These are phyloP conservation scores for Geranomyces michiganensis DNA, from an alignment of 192 early-diverging fungal species.

Conservation along the genomic window DNA sequence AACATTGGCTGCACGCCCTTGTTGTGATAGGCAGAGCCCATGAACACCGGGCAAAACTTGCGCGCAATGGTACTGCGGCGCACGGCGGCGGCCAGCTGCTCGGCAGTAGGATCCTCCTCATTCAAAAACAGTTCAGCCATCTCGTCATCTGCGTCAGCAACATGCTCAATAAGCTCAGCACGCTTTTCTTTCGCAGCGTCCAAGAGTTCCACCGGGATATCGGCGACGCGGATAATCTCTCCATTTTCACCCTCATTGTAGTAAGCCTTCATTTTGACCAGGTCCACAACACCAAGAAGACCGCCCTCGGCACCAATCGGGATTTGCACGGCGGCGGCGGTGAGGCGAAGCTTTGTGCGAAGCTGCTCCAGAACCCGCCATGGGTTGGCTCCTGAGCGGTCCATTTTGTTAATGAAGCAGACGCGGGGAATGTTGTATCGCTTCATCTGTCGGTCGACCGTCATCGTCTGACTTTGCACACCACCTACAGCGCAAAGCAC, in stretches of 20 bases:
- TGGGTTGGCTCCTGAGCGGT: slow-evolving; percentile 69
- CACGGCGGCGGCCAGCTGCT: slow-evolving; percentile 73
- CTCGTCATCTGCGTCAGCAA: slow-evolving; percentile 85
- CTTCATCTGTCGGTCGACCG: slow-evolving; percentile 82
- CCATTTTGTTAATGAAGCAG: slow-evolving; percentile 97
- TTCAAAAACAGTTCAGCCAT: slow-evolving; percentile 88
- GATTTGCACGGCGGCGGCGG: slow-evolving; percentile 53
- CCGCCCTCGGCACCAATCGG: slow-evolving; percentile 84
- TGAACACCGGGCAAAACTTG: slow-evolving; percentile 83
- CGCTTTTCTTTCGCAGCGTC: slow-evolving; percentile 60
- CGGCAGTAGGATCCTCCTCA: slow-evolving; percentile 64
- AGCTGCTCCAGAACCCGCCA: slow-evolving; percentile 73
- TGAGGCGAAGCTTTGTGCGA: slow-evolving; percentile 46
- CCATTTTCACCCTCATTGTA: slow-evolving; percentile 90
- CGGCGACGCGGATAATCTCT: slow-evolving; percentile 63
- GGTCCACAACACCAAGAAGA: slow-evolving; percentile 89
- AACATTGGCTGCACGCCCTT: slow-evolving; percentile 92
- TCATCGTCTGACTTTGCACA: slow-evolving; percentile 94
- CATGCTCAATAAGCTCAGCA: slow-evolving; percentile 75
- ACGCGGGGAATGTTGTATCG: slow-evolving; percentile 83
- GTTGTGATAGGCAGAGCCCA: slow-evolving; percentile 89
- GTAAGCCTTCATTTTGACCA: slow-evolving; percentile 83
- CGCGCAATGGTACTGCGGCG: slow-evolving; percentile 72
- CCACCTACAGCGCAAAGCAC: slow-evolving; percentile 95
- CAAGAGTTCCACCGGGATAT: slow-evolving; percentile 44